Percentiles rank a stretch among this genome's conserved stretches.
Evolutionary conservation across 176 grass and related monocot species (phyloP).

Genomic region (Triticum dicoccoides): DNA sequence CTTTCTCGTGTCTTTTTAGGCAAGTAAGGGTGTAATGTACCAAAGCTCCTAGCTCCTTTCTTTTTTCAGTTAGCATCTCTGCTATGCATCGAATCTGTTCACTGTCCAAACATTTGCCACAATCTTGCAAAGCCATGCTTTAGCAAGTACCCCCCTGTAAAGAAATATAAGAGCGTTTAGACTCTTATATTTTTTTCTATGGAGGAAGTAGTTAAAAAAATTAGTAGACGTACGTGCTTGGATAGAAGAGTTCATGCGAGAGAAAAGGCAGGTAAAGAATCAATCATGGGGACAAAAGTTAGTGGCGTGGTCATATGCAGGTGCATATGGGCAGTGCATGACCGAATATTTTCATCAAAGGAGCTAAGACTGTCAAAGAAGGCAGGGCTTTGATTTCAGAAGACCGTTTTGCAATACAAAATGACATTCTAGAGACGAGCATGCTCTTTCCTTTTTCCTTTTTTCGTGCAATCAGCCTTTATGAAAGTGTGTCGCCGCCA

Average conservation of each 20-base stretch:
- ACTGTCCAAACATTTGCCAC: not conserved
- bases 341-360: constrained; percentile 34
- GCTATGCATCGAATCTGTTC: not conserved
- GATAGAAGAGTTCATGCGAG: constrained; percentile 14
- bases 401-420: constrained; percentile 16
- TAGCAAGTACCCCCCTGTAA: not conserved
- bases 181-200: too few species aligned
- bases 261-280: not conserved
- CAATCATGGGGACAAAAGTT: constrained; percentile 20
- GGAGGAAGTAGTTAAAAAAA: too few species aligned
- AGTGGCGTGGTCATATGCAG: constrained; percentile 25
- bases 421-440: not conserved
- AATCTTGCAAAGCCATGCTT: too few species aligned
- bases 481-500: not conserved
- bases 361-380: constrained; percentile 29
- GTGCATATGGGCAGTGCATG: constrained; percentile 20
- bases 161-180: too few species aligned
- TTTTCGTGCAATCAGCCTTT: not conserved
- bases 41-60: not conserved
- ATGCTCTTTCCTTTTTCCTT: not conserved
- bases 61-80: not conserved
- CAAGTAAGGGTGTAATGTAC: not conserved
- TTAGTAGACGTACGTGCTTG: not conserved
- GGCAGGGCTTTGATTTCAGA: not conserved
- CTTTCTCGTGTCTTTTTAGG: not conserved